Evolutionary conservation across 306 rosid species (phyloP).

Genomic region (Dryas alaskensis): DNA sequence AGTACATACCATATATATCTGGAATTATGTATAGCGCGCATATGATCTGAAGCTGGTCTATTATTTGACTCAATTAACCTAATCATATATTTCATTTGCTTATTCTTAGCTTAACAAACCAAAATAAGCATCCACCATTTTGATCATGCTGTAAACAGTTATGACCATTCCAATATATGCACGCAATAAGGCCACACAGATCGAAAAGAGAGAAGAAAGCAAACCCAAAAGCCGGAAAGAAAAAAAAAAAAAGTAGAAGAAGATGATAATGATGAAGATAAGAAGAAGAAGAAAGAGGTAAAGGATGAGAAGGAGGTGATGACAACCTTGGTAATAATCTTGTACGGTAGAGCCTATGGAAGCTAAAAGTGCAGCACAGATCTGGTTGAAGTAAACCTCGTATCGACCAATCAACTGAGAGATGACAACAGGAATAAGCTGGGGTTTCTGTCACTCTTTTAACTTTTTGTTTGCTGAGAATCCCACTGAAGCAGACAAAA

Average conservation of each 20-base stretch:
- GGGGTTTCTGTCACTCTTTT: constrained; percentile 20
- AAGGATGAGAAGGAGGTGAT: not conserved
- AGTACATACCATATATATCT: no score
- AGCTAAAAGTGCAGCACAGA: constrained; percentile 27
- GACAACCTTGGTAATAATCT: constrained; percentile 38
- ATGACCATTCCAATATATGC: not conserved
- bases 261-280: not conserved
- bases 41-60: not conserved
- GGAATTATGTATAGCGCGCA: no score
- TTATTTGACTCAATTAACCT: not conserved
- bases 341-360: constrained; percentile 12
- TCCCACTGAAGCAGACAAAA: constrained; percentile 32
- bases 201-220: not conserved
- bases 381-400: constrained; percentile 45
- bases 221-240: constrained; percentile 6
- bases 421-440: constrained; percentile 10
- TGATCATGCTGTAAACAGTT: no score
- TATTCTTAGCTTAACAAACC: not conserved
- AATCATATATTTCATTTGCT: not conserved
- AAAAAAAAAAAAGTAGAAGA: constrained; percentile 9
- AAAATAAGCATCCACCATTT: not conserved
- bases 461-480: constrained; percentile 9
- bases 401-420: constrained; percentile 24
- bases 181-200: not conserved
- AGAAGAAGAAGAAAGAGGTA: constrained; percentile 1